Base-by-base conservation (phyloP, 306 rosid genomes). In the Datisca glomerata region DNA sequence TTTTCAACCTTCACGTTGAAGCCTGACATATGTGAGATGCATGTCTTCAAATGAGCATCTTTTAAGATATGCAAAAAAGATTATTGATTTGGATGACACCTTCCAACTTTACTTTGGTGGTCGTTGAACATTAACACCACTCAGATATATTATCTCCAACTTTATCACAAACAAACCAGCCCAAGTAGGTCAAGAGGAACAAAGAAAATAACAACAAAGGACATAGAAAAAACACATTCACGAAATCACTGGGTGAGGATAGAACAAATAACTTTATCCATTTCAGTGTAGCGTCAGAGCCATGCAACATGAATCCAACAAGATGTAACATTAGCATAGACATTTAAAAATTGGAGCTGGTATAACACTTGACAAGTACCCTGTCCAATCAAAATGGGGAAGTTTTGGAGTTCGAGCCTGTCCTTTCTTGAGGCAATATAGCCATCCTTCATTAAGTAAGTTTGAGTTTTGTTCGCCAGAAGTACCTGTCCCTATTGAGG, bases 301-400 rank as follows among this genome's bases (percentile, higher is more conserved):
- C 12, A 43, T 13, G n/a, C 27, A 6, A 10, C 39, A 8, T 28
- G 40, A 29, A 18, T 47, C 16, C 36, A 17, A 19, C 11, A 19
- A 12, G 27, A n/a, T n/a, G n/a, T n/a, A n/a, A n/a, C n/a, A n/a
- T n/a, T n/a, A n/a, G n/a, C n/a, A n/a, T n/a, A n/a, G n/a, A n/a
- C n/a, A n/a, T n/a, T n/a, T n/a, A n/a, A n/a, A n/a, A n/a, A n/a
- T n/a, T n/a, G n/a, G n/a, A n/a, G n/a, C n/a, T n/a, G n/a, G n/a
- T n/a, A n/a, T n/a, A 53, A 44, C 11, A 21, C 38, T 12, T 12
- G 48, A 63, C 42, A 45, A 36, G 49, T 75, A 89, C 97, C 97
- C 97, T 8, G 95, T 77, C 95, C 97, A 89, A 45, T 83, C 91
- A 74, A 76, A 89, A 71, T 72, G 56, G 18, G 97, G 97, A 61